A percentile compares a stretch with the other conserved stretches of the same genome.
These are phyloP conservation scores for Rhynchospora pubera DNA, from an alignment of 176 grass and related monocot genomes.

Conservation along the genomic window DNA sequence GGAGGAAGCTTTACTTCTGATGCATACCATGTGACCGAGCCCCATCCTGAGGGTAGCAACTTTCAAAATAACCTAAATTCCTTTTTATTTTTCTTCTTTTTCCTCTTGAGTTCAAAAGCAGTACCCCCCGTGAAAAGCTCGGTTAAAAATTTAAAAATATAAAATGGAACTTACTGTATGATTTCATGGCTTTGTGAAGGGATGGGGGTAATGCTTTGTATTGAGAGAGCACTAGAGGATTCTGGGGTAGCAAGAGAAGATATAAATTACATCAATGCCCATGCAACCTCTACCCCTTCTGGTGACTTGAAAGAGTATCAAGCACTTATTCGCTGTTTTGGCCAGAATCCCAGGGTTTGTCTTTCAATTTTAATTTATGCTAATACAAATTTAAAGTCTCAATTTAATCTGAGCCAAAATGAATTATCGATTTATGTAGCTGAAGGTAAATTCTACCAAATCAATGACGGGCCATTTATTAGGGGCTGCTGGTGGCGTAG, in stretches of 20 bases:
- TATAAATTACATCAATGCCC: constrained; percentile 96
- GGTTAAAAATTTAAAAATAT: background rate
- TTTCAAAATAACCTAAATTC: background rate
- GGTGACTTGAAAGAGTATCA: constrained; percentile 97
- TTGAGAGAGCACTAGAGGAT: constrained; percentile 82
- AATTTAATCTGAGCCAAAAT: background rate
- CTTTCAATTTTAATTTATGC: background rate
- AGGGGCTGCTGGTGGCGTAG: constrained; percentile 89
- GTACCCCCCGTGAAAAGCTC: background rate
- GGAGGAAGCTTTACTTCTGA: constrained; percentile 99
- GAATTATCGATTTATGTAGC: constrained; percentile 34
- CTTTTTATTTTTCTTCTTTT: constrained; percentile 4
- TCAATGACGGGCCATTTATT: constrained; percentile 96
- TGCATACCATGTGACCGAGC: constrained; percentile 98
- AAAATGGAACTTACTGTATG: background rate
- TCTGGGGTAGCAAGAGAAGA: constrained; percentile 82
- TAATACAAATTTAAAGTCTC: background rate
- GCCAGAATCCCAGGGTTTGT: constrained; percentile 74
- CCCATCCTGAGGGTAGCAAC: constrained; percentile 85
- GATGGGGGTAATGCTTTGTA: constrained; percentile 80
- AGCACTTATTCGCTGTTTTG: constrained; percentile 79
- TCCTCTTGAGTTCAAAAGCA: background rate
- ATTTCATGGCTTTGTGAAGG: constrained; percentile 47
- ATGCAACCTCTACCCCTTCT: constrained; percentile 89
- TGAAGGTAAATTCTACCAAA: constrained; percentile 95